A percentile compares a stretch with the other conserved stretches of the same genome.
Conservation (phyloP, 441 rosid species). For the Francoa sonchifolia region DNA sequence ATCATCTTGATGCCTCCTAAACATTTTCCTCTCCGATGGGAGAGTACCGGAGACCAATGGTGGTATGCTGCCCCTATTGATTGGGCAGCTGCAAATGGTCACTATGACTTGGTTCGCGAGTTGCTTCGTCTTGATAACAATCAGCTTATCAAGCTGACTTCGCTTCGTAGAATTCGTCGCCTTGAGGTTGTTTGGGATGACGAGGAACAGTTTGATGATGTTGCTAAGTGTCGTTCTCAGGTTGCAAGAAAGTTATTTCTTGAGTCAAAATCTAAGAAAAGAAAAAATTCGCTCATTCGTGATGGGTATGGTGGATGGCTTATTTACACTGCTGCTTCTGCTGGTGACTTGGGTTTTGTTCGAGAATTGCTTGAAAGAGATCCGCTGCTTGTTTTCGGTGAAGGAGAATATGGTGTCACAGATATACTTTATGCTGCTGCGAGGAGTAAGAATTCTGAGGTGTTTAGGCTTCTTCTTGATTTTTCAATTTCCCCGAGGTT, state of each 20-base stretch:
- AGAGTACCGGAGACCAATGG: slow-evolving; percentile 91
- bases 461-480: slow-evolving; percentile 57
- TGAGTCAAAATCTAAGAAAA: slow-evolving; percentile 39
- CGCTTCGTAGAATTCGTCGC: slow-evolving; percentile 76
- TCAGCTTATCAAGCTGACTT: slow-evolving; percentile 76
- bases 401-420: slow-evolving; percentile 84
- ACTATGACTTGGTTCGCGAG: slow-evolving; percentile 74
- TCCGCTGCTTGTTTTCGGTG: slow-evolving; percentile 74
- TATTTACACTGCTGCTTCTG: slow-evolving; percentile 75
- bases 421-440: slow-evolving; percentile 78
- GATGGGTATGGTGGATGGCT: slow-evolving; percentile 88
- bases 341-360: slow-evolving; percentile 60
- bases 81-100: slow-evolving; percentile 80
- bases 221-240: slow-evolving; percentile 48
- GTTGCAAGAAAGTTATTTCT: slow-evolving; percentile 55
- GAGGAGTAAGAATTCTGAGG: slow-evolving; percentile 45
- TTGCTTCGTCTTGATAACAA: slow-evolving; percentile 65
- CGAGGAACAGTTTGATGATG: slow-evolving; percentile 59
- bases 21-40: slow-evolving; percentile 82
- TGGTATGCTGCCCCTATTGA: slow-evolving; percentile 92
- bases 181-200: slow-evolving; percentile 90
- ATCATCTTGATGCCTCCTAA: slow-evolving; percentile 39
- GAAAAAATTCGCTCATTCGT: slow-evolving; percentile 43
- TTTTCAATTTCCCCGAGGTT: slow-evolving; percentile 63
- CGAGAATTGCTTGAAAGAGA: slow-evolving; percentile 48